Base-by-base conservation (phyloP, 352 stramenopile species). In the Globisporangium recalcitrans region DNA sequence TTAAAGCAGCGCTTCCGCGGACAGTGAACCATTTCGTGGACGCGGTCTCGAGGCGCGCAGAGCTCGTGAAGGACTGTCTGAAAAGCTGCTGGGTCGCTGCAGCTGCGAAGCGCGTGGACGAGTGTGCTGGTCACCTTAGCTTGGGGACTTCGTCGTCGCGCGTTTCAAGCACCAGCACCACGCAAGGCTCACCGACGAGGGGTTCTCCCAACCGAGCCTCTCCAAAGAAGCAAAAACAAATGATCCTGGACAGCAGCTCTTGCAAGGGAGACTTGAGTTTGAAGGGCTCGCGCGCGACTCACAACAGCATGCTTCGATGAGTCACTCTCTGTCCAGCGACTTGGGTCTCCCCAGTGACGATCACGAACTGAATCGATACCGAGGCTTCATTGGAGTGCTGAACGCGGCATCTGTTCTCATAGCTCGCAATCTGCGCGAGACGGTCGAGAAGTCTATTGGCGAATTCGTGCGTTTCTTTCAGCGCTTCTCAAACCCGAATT, bases 361-460 rank as follows among this genome's bases (percentile, higher is more conserved):
- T 31, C 61, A 72, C 4, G 74, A 92, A 40, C 61, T 74, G 11
- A 62, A 61, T 19, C 62, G 70, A 7, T 87, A 87, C 58, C 69
- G 71, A 11, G 75, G 75, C 24, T 87, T 92, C 58, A 69, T 80
- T 21, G 85, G 82, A 9, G 68, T 97, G 19, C 66, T 98, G 19
- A 77, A 96, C 47, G 83, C 87, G 16, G 82, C 86, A 11, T 73
- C 88, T 2, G 88, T 96, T 14, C 71, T 97, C 14, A 97, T 98
- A 90, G 94, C 90, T 11, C 73, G 84, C 3, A 96, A 97, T 40
- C 71, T 98, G n/a, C 70, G 90, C 24, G 78, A 81, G 26, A 92
- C 82, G 0, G 83, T 95, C 16, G 91, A 98, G 49, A 62, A 67
- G n/a, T 97, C 90, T 1, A 74, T 98, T 9, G 65, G 68, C 4